A percentile compares a stretch with the other conserved stretches of the same genome.
phyloP scores from a whole-genome alignment of 768 basidiomycete genomes.

The Epithele typhae region DNA sequence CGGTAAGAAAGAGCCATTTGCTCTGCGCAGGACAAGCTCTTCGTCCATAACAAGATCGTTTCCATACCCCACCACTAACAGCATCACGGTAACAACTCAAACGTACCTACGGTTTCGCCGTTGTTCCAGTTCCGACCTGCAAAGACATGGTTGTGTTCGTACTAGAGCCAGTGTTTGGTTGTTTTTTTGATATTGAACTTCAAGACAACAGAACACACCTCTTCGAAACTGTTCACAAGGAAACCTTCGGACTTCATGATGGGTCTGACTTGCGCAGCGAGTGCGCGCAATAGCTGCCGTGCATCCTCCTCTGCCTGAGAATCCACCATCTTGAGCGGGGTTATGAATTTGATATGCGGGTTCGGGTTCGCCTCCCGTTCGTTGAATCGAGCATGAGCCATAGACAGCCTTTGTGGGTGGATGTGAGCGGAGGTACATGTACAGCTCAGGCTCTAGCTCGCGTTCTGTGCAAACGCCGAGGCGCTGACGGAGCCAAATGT shows the following conservation, averaged over 20 bases:
- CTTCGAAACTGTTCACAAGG: conserved; percentile 73
- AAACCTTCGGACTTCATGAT: conserved; percentile 81
- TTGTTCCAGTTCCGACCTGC: conserved; percentile 82
- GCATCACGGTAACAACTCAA: no score
- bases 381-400: conserved; percentile 77
- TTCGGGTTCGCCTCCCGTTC: conserved; percentile 71
- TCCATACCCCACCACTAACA: no score
- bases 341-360: conserved; percentile 72
- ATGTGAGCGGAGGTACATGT: no score
- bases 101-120: conserved; percentile 72
- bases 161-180: conserved; percentile 43
- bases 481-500: no score
- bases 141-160: conserved; percentile 75
- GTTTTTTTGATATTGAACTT: background rate
- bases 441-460: no score
- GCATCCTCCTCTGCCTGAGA: conserved; percentile 54
- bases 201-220: conserved; percentile 44
- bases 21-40: conserved; percentile 74
- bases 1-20: conserved; percentile 56
- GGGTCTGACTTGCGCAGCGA: conserved; percentile 81
- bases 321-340: conserved; percentile 44
- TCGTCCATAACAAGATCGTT: no score
- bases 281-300: conserved; percentile 65
- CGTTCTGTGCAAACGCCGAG: no score
- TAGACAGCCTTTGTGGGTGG: no score